Evolutionary conservation across 306 rosid species (phyloP), one percentile per base, ranked within the genome.

Genomic region (Albizia julibrissin): DNA sequence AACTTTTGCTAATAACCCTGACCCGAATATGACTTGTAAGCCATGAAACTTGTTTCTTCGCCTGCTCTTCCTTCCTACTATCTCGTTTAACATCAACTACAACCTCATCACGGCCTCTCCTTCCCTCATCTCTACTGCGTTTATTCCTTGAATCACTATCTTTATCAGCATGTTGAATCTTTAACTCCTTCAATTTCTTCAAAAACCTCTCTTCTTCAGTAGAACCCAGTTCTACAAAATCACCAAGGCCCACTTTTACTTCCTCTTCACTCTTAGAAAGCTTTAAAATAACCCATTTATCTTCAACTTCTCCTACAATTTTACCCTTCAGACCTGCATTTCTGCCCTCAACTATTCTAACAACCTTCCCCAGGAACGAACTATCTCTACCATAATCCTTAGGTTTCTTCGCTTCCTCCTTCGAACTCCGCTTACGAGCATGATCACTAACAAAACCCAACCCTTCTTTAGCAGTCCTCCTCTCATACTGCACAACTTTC

Each of bases 11-110:
- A 54, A 95, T 81, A 46, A 93, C 89, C 79, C 92, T 89, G 14
- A 95, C 95, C 31, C 99, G 88, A 78, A 93, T 95, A 40, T 90
- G 94, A 86, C 95, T 91, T 34, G 87, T 83, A 42, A 95, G 94
- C 99, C 99, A 95, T 8, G 92, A 79, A 10, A 78, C 39, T 67
- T 61, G 79, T 56, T 79, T 83, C 72, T 16, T 87, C 31, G 33
- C 82, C 81, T 33, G 77, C 74, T 82, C 80, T 68, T 69, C 82
- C 76, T 58, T 87, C 42, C 26, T 10, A 34, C 76, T 56, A 40
- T 81, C 82, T 46, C 64, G 77, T 66, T 79, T 77, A 39, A n/a
- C 68, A 61, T 65, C 49, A 47, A 16, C 75, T n/a, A 52, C 79
- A 68, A 58, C 87, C 64, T 62, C 71, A 67, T 62, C 72, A 39